phyloP scores from a whole-genome alignment of 257 asterid species.

The Plantago elongata region DNA sequence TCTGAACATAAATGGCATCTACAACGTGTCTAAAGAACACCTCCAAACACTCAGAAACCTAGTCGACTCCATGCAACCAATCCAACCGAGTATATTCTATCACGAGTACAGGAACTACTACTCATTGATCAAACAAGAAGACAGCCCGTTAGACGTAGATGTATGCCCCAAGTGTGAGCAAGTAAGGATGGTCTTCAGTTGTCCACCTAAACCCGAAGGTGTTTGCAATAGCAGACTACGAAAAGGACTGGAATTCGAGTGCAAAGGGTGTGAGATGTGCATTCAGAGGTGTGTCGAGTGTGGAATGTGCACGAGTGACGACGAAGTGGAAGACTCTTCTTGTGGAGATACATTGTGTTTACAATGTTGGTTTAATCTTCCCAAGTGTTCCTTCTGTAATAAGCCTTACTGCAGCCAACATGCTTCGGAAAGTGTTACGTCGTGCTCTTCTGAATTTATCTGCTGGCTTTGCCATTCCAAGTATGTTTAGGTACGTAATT shows the following conservation, averaged over 20 bases:
- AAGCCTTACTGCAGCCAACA: no score
- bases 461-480: no score
- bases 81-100: slow-evolving; percentile 23
- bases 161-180: slow-evolving; percentile 53
- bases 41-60: slow-evolving; percentile 34
- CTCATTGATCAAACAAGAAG: slow-evolving; percentile 14
- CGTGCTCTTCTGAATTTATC: no score
- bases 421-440: no score
- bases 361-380: no score
- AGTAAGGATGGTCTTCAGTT: slow-evolving; percentile 50
- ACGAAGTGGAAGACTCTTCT: no score
- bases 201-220: slow-evolving; percentile 34
- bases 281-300: slow-evolving; percentile 38
- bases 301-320: no score
- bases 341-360: no score
- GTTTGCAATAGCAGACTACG: slow-evolving; percentile 24
- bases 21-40: slow-evolving; percentile 33
- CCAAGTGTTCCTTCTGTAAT: no score
- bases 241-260: slow-evolving; percentile 14
- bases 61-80: slow-evolving; percentile 23
- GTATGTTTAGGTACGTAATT: no score
- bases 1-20: slow-evolving; percentile 53
- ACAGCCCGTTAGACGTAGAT: slow-evolving; percentile 44
- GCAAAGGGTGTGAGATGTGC: slow-evolving; percentile 60
- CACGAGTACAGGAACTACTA: slow-evolving; percentile 24